Evolutionary conservation across 2,329 filamentous ascomycete genomes (phyloP), one percentile per base, ranked within the genome.

Genomic region (Colletotrichum costaricense): DNA sequence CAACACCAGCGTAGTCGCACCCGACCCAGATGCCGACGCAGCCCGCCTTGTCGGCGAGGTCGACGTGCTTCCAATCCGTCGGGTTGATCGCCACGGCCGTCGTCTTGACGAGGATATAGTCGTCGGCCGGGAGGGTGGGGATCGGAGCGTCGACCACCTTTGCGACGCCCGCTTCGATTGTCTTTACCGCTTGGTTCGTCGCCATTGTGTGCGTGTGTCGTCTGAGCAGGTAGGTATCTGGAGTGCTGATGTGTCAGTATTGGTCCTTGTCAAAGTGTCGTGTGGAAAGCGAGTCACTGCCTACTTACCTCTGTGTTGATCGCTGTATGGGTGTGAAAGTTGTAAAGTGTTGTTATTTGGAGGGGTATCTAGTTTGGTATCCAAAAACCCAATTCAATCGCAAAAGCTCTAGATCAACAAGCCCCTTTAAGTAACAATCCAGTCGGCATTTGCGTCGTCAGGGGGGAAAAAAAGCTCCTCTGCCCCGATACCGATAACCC

Each of bases 1-100:
- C 84, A 22, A 85, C 76, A 55, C 87, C 87, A 42, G 84, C 83
- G 67, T 85, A 88, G 76, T 88, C 87, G 63, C 82, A 86, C 16
- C 86, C 87, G 42, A 82, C 76, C 30, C 76, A 76, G 57, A 74
- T 52, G 28, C 76, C 77, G 12, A 59, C 66, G 60, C 74, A 77
- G 24, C 75, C 76, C 12, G 65, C 46, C 16, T 69, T 54, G 22
- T 76, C 69, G 35, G 71, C 74, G n/a, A 35, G n/a, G 24, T 81
- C 74, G 70, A 83, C 75, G 64, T 75, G 77, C 76, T 83, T 82
- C 79, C 78, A 82, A 71, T 84, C 82, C 3, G 79, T 79, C 0
- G 82, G 83, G 74, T 84, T 84, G 63, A 84, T 58, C 42, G 78
- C 82, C 28, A 82, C 79, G n/a, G 82, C 82, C 38, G 74, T 79